Base-by-base conservation (phyloP, 208 protist species). In the Leptomonas seymouri region DNA sequence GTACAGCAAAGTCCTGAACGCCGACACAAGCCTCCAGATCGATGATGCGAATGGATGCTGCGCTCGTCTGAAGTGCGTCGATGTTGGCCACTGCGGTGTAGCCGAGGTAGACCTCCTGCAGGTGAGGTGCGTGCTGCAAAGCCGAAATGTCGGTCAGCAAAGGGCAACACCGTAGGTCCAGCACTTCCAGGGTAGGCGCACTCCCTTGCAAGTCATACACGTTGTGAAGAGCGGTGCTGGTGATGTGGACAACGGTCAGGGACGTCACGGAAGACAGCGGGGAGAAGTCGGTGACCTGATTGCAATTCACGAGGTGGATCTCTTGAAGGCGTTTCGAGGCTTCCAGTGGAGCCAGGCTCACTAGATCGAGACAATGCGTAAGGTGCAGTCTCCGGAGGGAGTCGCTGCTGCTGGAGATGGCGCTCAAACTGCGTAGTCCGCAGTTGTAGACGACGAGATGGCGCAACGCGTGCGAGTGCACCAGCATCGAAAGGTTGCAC, bases 151-250 rank as follows among this genome's bases (percentile, higher is more conserved):
- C 44, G 31, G 51, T 56, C 12, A 75, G 70, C 30, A n/a, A 12
- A 2, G 53, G 20, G 45, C 61, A 75, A 20, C 55, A 45, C n/a
- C 60, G 63, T 31, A 75, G 18, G 34, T 75, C 48, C 16, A 75
- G 16, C 51, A 63, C 70, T 36, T 64, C 55, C 23, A 68, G 25
- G 0, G 5, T 30, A 4, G 55, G 18, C 28, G 60, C 59, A 18
- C 60, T 66, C 16, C 31, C 42, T 23, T 53, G 42, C 55, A 67
- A 27, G 2, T 41, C 60, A 14, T 7, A 36, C 14, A 74, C 18
- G 41, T n/a, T 48, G 36, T 12, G 41, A 12, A 74, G 49, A 5
- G 20, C 15, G 8, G 36, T 27, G 11, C 59, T 59, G 0, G 59
- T 23, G 20, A 60, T 54, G 3, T 74, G 60, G 31, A 74, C 31